These are phyloP conservation scores for Ascobolus immersus DNA, from an alignment of 495 filamentous ascomycete genomes.

Conservation along the genomic window DNA sequence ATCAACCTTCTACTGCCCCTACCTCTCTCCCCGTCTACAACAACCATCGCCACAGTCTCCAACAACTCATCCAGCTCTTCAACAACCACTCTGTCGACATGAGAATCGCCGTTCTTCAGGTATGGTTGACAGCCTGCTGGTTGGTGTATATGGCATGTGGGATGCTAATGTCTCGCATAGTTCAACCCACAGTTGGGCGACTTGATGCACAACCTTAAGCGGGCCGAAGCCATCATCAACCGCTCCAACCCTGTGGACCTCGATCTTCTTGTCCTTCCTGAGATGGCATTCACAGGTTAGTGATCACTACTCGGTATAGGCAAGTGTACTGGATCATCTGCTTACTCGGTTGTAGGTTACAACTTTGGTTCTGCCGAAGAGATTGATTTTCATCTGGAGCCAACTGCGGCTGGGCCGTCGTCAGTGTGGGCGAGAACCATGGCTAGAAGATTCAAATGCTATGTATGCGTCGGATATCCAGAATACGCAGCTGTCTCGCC, in stretches of 20 bases:
- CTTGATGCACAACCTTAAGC: constrained; percentile 46
- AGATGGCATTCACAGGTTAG: constrained; percentile 69
- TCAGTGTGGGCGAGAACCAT: constrained; percentile 55
- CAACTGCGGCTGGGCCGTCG: constrained; percentile 42
- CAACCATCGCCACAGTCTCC: not conserved
- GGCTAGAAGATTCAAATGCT: constrained; percentile 45
- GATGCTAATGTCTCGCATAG: constrained; percentile 1
- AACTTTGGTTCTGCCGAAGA: constrained; percentile 60
- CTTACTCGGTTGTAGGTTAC: constrained; percentile 40
- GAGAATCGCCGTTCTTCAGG: constrained; percentile 18
- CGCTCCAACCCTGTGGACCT: constrained; percentile 26
- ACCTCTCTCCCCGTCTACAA: too few relatives aligned
- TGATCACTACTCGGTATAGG: constrained; percentile 1
- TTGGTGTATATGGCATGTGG: not conserved
- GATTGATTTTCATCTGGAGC: constrained; percentile 63
- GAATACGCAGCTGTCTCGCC: constrained; percentile 32
- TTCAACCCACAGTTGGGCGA: constrained; percentile 34
- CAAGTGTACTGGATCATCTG: not conserved
- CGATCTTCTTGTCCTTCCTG: constrained; percentile 58
- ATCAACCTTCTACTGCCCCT: too few relatives aligned
- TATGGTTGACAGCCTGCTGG: constrained; percentile 6
- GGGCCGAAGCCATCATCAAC: constrained; percentile 44
- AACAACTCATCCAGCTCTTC: too few relatives aligned
- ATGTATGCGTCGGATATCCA: constrained; percentile 75
- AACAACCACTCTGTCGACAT: constrained; percentile 11